A percentile compares a stretch with the other conserved stretches of the same genome.
phyloP scores from a whole-genome alignment of 1,139 yeast species.

The Lodderomyces parapsilosis region DNA sequence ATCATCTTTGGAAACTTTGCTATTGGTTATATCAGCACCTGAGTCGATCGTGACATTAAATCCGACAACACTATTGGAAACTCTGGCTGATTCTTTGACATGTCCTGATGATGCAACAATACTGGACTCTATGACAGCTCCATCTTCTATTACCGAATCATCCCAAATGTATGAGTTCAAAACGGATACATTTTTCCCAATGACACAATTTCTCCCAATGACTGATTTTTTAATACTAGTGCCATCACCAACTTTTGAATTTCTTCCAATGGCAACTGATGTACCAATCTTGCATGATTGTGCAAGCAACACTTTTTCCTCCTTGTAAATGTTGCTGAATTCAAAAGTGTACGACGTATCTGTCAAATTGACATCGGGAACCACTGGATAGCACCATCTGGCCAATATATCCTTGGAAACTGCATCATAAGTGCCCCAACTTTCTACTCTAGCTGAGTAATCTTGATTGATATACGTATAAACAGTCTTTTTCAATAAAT shows the following conservation, averaged over 20 bases:
- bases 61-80: slow-evolving; percentile 80
- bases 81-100: slow-evolving; percentile 54
- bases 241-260: slow-evolving; percentile 64
- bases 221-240: slow-evolving; percentile 61
- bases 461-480: slow-evolving; percentile 71
- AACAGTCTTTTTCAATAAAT: slow-evolving; percentile 84
- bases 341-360: slow-evolving; percentile 77
- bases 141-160: slow-evolving; percentile 68
- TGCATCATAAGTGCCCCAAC: slow-evolving; percentile 90
- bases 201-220: slow-evolving; percentile 80
- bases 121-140: slow-evolving; percentile 54
- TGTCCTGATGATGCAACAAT: slow-evolving; percentile 67
- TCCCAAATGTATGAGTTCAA: slow-evolving; percentile 87
- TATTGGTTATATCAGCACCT: slow-evolving; percentile 44
- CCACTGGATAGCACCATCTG: slow-evolving; percentile 90
- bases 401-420: slow-evolving; percentile 87
- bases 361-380: slow-evolving; percentile 79
- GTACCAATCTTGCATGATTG: slow-evolving; percentile 85
- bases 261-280: slow-evolving; percentile 75
- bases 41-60: slow-evolving; percentile 66
- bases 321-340: slow-evolving; percentile 83
- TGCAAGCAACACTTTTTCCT: slow-evolving; percentile 77
- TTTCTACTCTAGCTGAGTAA: slow-evolving; percentile 92
- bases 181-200: slow-evolving; percentile 74
- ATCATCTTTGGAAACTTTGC: slow-evolving; percentile 43